These are phyloP conservation scores for Boletus bicolor DNA, from an alignment of 768 basidiomycete species.

Conservation along the genomic window DNA sequence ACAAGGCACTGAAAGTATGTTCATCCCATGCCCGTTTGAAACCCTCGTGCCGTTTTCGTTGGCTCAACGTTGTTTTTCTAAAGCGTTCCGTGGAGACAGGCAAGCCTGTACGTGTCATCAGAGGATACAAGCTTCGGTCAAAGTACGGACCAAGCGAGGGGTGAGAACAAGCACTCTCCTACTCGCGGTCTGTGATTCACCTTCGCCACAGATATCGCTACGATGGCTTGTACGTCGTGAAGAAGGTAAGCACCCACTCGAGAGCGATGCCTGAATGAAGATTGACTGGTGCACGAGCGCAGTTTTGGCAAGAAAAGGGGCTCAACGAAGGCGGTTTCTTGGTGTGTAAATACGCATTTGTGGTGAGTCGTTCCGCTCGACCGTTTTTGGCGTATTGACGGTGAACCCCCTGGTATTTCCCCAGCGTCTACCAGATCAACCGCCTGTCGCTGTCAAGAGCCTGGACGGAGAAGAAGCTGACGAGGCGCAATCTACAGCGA, in stretches of 20 bases:
- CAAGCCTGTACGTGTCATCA: constrained; percentile 82
- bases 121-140: constrained; percentile 66
- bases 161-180: constrained; percentile 32
- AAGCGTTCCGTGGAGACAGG: constrained; percentile 76
- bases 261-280: background rate
- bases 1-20: constrained; percentile 62
- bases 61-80: background rate
- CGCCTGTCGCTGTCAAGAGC: constrained; percentile 24
- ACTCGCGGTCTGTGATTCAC: background rate
- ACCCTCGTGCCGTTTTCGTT: background rate
- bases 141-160: constrained; percentile 79
- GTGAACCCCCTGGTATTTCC: background rate
- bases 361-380: constrained; percentile 42
- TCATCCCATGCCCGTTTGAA: no score
- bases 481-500: background rate
- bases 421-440: constrained; percentile 28
- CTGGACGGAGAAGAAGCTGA: constrained; percentile 2
- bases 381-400: background rate
- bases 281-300: background rate
- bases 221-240: constrained; percentile 82
- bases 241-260: constrained; percentile 45
- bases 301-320: constrained; percentile 78
- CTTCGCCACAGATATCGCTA: constrained; percentile 67
- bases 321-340: constrained; percentile 63
- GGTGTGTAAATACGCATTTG: constrained; percentile 86